These are phyloP conservation scores for Debaryomyces singareniensis DNA, from an alignment of 1,139 yeast genomes.

Conservation along the genomic window DNA sequence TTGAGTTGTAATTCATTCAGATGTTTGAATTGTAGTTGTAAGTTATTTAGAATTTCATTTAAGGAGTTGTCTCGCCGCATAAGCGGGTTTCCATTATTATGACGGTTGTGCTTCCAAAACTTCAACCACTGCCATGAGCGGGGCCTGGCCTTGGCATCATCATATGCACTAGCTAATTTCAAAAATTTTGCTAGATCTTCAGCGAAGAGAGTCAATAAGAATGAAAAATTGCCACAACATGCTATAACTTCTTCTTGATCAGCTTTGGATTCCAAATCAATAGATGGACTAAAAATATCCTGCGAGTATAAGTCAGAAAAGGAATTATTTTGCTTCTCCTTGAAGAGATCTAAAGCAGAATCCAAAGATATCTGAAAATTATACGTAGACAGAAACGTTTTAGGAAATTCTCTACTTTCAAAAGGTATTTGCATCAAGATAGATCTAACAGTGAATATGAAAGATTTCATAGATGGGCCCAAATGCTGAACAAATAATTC, in stretches of 20 bases:
- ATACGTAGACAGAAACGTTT: conserved; percentile 28
- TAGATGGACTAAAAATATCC: conserved; percentile 40
- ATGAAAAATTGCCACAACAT: conserved; percentile 74
- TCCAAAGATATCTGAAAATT: conserved; percentile 45
- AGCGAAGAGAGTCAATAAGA: conserved; percentile 58
- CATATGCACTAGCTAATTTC: conserved; percentile 38
- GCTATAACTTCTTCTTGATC: conserved; percentile 76
- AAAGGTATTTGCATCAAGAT: conserved; percentile 60
- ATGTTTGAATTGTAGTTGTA: conserved; percentile 23
- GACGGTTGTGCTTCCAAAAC: conserved; percentile 31
- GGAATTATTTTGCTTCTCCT: conserved; percentile 51
- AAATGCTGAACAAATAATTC: conserved; percentile 59
- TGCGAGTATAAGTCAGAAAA: conserved; percentile 55
- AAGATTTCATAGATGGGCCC: conserved; percentile 69
- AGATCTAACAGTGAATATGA: conserved; percentile 56
- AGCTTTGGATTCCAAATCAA: conserved; percentile 29
- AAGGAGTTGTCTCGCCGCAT: conserved; percentile 17
- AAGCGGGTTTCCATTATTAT: neutral
- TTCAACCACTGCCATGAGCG: conserved; percentile 46
- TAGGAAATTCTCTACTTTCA: conserved; percentile 24
- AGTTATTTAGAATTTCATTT: conserved; percentile 32
- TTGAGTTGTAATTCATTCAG: conserved; percentile 1
- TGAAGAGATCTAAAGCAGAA: conserved; percentile 49
- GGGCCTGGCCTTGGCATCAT: conserved; percentile 17
- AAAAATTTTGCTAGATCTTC: conserved; percentile 49